Evolutionary conservation across 176 grass and related monocot species (phyloP), one percentile per base, ranked within the genome.

Genomic region (Juncus inflexus): DNA sequence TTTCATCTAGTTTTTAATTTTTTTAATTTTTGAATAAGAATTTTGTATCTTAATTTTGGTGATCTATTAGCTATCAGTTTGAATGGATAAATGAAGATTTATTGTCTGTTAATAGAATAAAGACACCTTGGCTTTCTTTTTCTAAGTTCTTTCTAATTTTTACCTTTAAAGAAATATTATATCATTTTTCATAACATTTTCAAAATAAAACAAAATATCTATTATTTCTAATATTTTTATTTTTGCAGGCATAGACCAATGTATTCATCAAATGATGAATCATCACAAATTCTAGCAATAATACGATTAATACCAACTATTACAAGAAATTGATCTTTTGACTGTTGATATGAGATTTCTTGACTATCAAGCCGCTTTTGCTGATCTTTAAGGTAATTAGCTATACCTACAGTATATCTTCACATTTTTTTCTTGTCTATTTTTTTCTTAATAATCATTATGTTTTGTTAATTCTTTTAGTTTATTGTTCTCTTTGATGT

Each of bases 111-210:
- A 55, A 91, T 72, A 41, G 83, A 58, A 72, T 66, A 7, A 83
- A 45, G 3, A 91, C 83, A 3, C 87, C 80, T 13, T 91, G 88
- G 88, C 12, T 91, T 54, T 74, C 87, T 56, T 91, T 91, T 63
- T 60, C 61, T 4, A 83, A 83, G 88, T 87, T 60, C 86, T 74
- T 62, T 69, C 28, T 15, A 50, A 28, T 28, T 28, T 28, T 28
- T 28, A 28, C 19, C 19, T 28, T 28, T 28, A 28, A 28, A 28
- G 19, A 28, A 28, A 28, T 28, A 28, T 28, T 28, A 28, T 28
- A 28, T 28, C 19, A 28, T 28, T 28, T 28, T 28, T 28, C 19
- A 28, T 28, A 28, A 28, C 19, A 28, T 28, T 28, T 28, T 28
- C 19, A 28, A 28, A 16, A 16, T 7, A 59, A 59, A 59, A 59